Base-by-base conservation (phyloP, 768 basidiomycete species). In the Paxillus rubicundulus region DNA sequence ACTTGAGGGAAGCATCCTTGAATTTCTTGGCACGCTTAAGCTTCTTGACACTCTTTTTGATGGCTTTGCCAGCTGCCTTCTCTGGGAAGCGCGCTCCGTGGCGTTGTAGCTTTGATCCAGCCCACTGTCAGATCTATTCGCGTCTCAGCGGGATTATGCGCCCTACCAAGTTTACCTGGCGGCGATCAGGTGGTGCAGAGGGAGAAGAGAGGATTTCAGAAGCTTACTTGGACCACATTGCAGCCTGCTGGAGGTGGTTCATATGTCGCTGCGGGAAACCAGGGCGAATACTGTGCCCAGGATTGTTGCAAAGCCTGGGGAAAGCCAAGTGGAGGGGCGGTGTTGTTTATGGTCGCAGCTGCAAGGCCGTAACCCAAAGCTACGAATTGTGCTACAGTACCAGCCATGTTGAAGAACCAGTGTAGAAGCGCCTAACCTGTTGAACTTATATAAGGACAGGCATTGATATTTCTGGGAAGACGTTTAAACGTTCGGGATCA, bases 51-150 rank as follows among this genome's bases (percentile, higher is more conserved):
- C 82, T 78, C 8, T 64, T 59, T 13, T 63, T 48, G 9, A 85
- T 86, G 20, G 59, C 53, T 8, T 59, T 54, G 1, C 69, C 66
- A 9, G 78, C 73, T 2, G 73, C 72, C 2, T 68, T 61, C 0
- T 85, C 87, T 0, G 90, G 90, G 60, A 75, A 89, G 27, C 90
- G 81, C 0, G 87, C 84, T 3, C 88, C 89, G 60, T 93, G 89
- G 3, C 90, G 75, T 67, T 89, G 85, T 3, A 92, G 69, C 87
- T 89, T n/a, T 40, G 16, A 32, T 10, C 14, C 4, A 34, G 14
- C 13, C 18, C 16, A 24, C 40, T 34, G 32, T 38, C n/a, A 46
- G 28, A 45, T 16, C 4, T 5, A 4, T 13, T 32, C 10, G 17
- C 16, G 18, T 14, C 24, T 21, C 27, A 32, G 36, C 9, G 18